A percentile compares a stretch with the other conserved stretches of the same genome.
Conservation (phyloP, 371 early-diverging fungal genomes). For the Actinomucor elegans region DNA sequence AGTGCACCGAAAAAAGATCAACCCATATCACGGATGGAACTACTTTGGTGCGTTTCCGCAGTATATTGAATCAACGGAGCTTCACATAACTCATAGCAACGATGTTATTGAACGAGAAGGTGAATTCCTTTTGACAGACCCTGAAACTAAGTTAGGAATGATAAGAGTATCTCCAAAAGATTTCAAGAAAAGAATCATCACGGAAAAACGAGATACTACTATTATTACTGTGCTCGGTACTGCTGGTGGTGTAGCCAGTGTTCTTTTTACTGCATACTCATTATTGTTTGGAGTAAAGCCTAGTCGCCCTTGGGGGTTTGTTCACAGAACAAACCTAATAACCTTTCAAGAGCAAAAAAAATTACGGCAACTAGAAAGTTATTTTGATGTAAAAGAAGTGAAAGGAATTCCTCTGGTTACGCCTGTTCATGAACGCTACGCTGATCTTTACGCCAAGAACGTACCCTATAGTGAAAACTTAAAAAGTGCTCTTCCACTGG, state of each 20-base stretch:
- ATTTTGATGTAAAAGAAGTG: slow-evolving; percentile 15
- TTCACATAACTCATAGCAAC: slow-evolving; percentile 15
- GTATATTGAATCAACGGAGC: slow-evolving; percentile 21
- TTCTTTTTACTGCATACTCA: slow-evolving; percentile 19
- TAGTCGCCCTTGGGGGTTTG: slow-evolving; percentile 36
- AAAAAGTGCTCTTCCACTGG: too few species aligned
- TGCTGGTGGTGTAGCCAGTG: slow-evolving; percentile 37
- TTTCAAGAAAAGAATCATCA: slow-evolving; percentile 12
- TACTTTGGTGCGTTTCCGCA: slow-evolving; percentile 31
- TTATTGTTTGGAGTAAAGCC: slow-evolving; percentile 39
- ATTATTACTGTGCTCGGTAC: slow-evolving; percentile 34
- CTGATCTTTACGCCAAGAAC: slow-evolving; percentile 9
- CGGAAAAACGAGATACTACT: slow-evolving; percentile 33
- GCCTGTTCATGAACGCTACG: slow-evolving; percentile 33
- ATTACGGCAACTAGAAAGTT: slow-evolving; percentile 10
- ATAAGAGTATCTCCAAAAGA: too few species aligned
- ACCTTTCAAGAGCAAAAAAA: background rate
- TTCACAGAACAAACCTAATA: slow-evolving; percentile 29
- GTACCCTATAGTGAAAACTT: too few species aligned
- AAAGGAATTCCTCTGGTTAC: slow-evolving; percentile 29
- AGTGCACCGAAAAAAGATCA: background rate
- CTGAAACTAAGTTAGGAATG: too few species aligned
- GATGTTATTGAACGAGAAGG: slow-evolving; percentile 14
- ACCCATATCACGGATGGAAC: slow-evolving; percentile 18
- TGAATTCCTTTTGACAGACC: too few species aligned